Evolutionary conservation across 2,329 filamentous ascomycete species (phyloP).

Genomic region (Xylariomycetidae sp.): DNA sequence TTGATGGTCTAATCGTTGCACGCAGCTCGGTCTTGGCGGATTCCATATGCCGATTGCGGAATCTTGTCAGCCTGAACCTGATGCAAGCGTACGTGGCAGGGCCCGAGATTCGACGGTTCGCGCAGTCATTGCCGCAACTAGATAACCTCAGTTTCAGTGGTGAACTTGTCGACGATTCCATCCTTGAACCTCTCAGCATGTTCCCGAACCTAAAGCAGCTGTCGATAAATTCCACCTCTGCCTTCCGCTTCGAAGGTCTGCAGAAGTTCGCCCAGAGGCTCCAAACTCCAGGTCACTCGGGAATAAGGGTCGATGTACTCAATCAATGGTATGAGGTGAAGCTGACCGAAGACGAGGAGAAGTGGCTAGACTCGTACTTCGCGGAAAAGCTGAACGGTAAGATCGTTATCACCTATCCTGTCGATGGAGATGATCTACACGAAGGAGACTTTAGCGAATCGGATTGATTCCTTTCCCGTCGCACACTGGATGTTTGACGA

Average conservation of each 20-base stretch:
- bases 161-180: slow-evolving; percentile 40
- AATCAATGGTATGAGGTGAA: slow-evolving; percentile 25
- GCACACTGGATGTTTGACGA: no score
- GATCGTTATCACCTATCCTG: slow-evolving; percentile 27
- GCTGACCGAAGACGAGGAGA: slow-evolving; percentile 22
- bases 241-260: slow-evolving; percentile 47
- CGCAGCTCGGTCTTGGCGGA: slow-evolving; percentile 19
- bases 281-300: slow-evolving; percentile 18
- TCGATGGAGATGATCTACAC: slow-evolving; percentile 29
- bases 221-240: slow-evolving; percentile 47
- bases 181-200: slow-evolving; percentile 30
- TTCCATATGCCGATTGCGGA: slow-evolving; percentile 43
- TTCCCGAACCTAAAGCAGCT: slow-evolving; percentile 45
- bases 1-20: slow-evolving; percentile 39
- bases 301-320: slow-evolving; percentile 28
- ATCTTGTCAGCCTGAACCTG: slow-evolving; percentile 48
- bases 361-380: slow-evolving; percentile 19
- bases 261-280: slow-evolving; percentile 33
- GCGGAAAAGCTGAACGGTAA: slow-evolving; percentile 22
- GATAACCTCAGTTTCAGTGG: slow-evolving; percentile 53
- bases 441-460: slow-evolving; percentile 29
- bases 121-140: slow-evolving; percentile 38
- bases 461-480: no score
- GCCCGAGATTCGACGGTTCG: slow-evolving; percentile 42
- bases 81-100: slow-evolving; percentile 43